Evolutionary conservation across 495 filamentous ascomycete genomes (phyloP).

Genomic region (Penicillium macrosclerotiorum): DNA sequence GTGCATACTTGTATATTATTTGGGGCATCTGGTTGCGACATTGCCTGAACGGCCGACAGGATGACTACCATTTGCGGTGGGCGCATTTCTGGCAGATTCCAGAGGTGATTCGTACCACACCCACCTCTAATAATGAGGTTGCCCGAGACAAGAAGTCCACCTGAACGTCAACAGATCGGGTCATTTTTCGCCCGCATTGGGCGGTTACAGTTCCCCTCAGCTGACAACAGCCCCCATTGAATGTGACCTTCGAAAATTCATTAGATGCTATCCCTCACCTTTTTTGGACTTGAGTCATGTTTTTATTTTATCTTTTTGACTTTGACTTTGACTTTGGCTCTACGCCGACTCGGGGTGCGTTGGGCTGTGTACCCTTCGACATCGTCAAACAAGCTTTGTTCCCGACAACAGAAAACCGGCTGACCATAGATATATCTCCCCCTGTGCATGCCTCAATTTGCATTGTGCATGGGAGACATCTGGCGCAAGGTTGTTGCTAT

Average conservation of each 20-base stretch:
- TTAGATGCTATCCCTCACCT: slow-evolving; percentile 3
- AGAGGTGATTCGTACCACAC: slow-evolving; percentile 50
- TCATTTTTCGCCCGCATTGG: neutral
- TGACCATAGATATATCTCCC: slow-evolving; percentile 12
- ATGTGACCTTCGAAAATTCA: slow-evolving; percentile 7
- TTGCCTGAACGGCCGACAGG: slow-evolving; percentile 73
- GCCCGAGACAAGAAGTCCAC: slow-evolving; percentile 41
- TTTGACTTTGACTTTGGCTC: neutral
- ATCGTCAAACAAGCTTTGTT: slow-evolving; percentile 4
- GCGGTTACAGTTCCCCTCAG: neutral
- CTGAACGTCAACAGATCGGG: too few species aligned
- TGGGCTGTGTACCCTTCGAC: neutral
- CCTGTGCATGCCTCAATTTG: neutral
- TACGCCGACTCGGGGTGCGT: neutral
- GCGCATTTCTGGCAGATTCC: slow-evolving; percentile 64
- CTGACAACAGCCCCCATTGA: neutral
- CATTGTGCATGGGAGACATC: neutral
- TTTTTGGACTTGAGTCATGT: too few species aligned
- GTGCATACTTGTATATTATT: slow-evolving; percentile 80
- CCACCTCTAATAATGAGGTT: slow-evolving; percentile 26
- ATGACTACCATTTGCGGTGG: slow-evolving; percentile 76
- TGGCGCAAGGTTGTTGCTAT: slow-evolving; percentile 17
- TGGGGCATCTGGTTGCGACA: slow-evolving; percentile 87
- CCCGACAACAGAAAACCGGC: slow-evolving; percentile 10
- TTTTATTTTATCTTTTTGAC: neutral